Evolutionary conservation across 495 filamentous ascomycete genomes (phyloP), one percentile per base, ranked within the genome.

Genomic region (Cercophora samala): DNA sequence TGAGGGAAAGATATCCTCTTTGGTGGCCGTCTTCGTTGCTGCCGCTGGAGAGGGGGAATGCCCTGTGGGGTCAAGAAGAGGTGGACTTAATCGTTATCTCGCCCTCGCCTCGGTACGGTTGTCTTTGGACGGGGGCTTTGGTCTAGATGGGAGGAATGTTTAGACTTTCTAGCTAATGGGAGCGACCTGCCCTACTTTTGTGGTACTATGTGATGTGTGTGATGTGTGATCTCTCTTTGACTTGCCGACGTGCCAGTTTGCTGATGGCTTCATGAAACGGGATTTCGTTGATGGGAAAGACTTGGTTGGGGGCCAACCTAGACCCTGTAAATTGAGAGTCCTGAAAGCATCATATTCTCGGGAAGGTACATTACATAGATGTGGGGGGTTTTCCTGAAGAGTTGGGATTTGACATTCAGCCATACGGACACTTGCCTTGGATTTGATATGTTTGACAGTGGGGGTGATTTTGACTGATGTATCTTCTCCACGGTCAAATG

Each of bases 1-100:
- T 89, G 93, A 97, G 91, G 93, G 93, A 97, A 97, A 97, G 93
- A 97, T 91, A 95, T 56, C 68, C 65, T 70, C 65, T 60, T 60
- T 70, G 68, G 68, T n/a, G 21, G 63, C 87, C 83, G 79, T 73
- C 71, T 63, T 68, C 69, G 69, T 80, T 84, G 79, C 84, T 81
- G 78, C 72, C 72, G 73, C 76, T 72, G 70, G 77, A 65, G 72
- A 78, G 86, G 89, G 91, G 91, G 93, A 97, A 97, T 91, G 93
- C 93, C 93, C 91, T 96, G 92, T 92, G 87, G 86, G 78, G 77
- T 79, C 77, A 19, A 76, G 70, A 72, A 82, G 81, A 80, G 82
- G 74, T 81, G 79, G 77, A 82, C 82, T 84, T 84, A 67, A 85
- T 78, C 78, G 81, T 84, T 79, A 79, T 81, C 81, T 80, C 78